These are phyloP conservation scores for Mycena latifolia DNA, from an alignment of 768 basidiomycete genomes.

Conservation along the genomic window DNA sequence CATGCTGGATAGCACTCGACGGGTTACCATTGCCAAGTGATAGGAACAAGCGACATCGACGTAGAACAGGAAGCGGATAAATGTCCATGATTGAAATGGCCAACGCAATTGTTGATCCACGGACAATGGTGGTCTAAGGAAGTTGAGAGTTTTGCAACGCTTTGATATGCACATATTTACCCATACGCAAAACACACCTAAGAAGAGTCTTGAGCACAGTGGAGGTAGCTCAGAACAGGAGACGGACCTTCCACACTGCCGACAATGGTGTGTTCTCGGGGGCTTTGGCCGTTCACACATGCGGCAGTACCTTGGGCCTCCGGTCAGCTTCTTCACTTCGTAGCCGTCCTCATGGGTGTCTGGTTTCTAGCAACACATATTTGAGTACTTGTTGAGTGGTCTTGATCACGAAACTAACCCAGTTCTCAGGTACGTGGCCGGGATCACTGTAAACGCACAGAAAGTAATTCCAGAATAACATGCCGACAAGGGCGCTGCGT, in stretches of 20 bases:
- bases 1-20: conserved; percentile 66
- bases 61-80: conserved; percentile 92
- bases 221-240: conserved; percentile 2
- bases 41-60: conserved; percentile 93
- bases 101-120: conserved; percentile 96
- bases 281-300: conserved; percentile 90
- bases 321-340: conserved; percentile 92
- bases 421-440: conserved; percentile 80
- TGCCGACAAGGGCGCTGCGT: conserved; percentile 74
- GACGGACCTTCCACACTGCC: conserved; percentile 83
- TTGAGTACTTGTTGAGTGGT: not conserved
- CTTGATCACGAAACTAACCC: conserved; percentile 66
- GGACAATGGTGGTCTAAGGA: conserved; percentile 88
- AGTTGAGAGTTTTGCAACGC: conserved; percentile 11
- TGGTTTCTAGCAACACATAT: conserved; percentile 68
- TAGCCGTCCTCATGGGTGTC: conserved; percentile 78
- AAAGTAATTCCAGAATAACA: conserved; percentile 92
- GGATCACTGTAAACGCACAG: conserved; percentile 88
- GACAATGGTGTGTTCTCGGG: conserved; percentile 93
- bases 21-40: conserved; percentile 86
- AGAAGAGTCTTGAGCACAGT: conserved; percentile 20
- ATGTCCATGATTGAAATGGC: conserved; percentile 92
- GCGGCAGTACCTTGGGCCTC: conserved; percentile 87
- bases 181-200: conserved; percentile 92
- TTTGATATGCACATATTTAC: conserved; percentile 49